phyloP scores from a whole-genome alignment of 2,329 filamentous ascomycete genomes.

The Aschersonia sp. region DNA sequence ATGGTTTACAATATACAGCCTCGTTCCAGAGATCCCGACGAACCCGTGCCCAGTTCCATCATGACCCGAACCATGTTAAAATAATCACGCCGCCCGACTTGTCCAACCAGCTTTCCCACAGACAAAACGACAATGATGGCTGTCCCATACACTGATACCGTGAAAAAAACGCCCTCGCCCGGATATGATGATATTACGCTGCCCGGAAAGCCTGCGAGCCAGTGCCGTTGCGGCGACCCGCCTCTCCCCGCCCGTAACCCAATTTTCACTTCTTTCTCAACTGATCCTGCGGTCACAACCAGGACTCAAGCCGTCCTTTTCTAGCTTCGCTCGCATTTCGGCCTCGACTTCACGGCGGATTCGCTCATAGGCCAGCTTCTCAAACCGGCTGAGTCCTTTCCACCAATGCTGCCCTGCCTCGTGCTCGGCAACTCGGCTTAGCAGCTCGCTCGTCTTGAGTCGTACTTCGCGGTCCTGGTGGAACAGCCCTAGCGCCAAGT shows the following conservation, averaged over 20 bases:
- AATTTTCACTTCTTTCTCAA: slow-evolving; percentile 15
- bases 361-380: slow-evolving; percentile 72
- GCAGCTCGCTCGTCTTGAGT: slow-evolving; percentile 58
- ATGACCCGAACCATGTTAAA: background rate
- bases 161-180: background rate
- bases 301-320: slow-evolving; percentile 26
- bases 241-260: no score
- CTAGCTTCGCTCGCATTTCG: slow-evolving; percentile 31
- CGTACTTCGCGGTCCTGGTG: slow-evolving; percentile 76
- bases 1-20: no score
- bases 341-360: slow-evolving; percentile 53
- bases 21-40: no score
- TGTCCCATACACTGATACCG: background rate
- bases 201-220: background rate
- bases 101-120: background rate
- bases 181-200: background rate
- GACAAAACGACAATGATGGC: background rate
- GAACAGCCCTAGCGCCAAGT: slow-evolving; percentile 79
- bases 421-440: slow-evolving; percentile 73
- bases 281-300: slow-evolving; percentile 33
- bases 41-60: background rate
- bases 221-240: background rate
- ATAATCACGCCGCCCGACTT: background rate
- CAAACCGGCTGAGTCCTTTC: slow-evolving; percentile 71
- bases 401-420: slow-evolving; percentile 91